A percentile compares a stretch with the other conserved stretches of the same genome.
phyloP scores from a whole-genome alignment of 441 rosid species.

The Jatropha podagrica region DNA sequence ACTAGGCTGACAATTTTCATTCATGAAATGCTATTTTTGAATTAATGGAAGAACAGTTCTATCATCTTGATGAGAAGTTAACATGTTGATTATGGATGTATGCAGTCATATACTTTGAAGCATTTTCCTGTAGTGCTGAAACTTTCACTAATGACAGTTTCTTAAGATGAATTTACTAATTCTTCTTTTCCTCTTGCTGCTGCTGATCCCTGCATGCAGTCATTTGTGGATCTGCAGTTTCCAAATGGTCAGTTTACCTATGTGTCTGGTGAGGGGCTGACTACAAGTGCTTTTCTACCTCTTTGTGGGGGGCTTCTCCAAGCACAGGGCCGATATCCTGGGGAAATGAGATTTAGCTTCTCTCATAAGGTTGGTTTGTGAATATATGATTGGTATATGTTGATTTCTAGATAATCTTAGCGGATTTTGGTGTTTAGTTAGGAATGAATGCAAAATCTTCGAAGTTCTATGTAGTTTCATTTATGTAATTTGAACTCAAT shows the following conservation, averaged over 20 bases:
- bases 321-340: slow-evolving; percentile 97
- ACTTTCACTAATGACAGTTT: not conserved
- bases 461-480: not conserved
- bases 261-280: slow-evolving; percentile 87
- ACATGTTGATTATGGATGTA: not conserved
- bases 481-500: slow-evolving; percentile 6
- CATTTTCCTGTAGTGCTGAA: not conserved
- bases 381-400: not conserved
- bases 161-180: slow-evolving; percentile 18
- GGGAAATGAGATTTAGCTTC: slow-evolving; percentile 93
- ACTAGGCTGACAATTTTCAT: not conserved
- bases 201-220: slow-evolving; percentile 45
- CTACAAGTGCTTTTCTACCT: slow-evolving; percentile 89
- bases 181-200: slow-evolving; percentile 7
- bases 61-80: not conserved
- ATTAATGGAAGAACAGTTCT: not conserved
- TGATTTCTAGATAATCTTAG: not conserved
- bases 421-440: not conserved
- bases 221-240: slow-evolving; percentile 89
- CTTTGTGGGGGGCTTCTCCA: slow-evolving; percentile 89
- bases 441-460: not conserved
- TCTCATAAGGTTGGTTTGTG: slow-evolving; percentile 64
- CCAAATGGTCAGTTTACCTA: slow-evolving; percentile 93
- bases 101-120: not conserved
- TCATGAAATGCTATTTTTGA: not conserved